Percentiles rank a stretch among this genome's conserved stretches.
phyloP scores from a whole-genome alignment of 1,139 yeast genomes.

The Petasospora rhodanensis region DNA sequence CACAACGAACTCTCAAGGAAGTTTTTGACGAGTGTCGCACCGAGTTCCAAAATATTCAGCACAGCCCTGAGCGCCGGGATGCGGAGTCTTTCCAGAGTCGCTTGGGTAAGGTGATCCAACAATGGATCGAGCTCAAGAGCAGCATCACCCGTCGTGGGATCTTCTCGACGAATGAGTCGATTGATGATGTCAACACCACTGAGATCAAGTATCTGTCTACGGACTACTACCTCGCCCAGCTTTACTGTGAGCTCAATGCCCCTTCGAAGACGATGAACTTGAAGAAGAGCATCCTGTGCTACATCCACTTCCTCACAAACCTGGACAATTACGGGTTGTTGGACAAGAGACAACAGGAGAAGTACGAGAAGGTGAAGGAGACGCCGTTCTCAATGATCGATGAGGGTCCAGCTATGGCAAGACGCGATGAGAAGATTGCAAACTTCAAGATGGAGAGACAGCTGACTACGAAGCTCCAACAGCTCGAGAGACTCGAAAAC shows the following conservation, averaged over 20 bases:
- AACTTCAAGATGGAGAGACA: slow-evolving; percentile 58
- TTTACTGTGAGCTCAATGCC: slow-evolving; percentile 11
- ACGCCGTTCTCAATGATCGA: slow-evolving; percentile 34
- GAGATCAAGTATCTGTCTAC: slow-evolving; percentile 52
- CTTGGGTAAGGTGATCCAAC: too few species aligned
- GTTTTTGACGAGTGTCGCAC: too few species aligned
- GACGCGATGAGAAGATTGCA: slow-evolving; percentile 70
- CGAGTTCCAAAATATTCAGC: too few species aligned
- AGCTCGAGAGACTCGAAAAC: slow-evolving; percentile 31
- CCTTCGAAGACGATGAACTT: slow-evolving; percentile 38
- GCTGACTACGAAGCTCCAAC: slow-evolving; percentile 39
- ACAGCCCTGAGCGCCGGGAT: too few species aligned
- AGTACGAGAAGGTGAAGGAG: slow-evolving; percentile 38
- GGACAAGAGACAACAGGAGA: slow-evolving; percentile 34
- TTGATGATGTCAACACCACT: slow-evolving; percentile 53
- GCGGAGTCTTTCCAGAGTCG: too few species aligned
- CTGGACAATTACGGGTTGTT: slow-evolving; percentile 42
- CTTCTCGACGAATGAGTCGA: slow-evolving; percentile 56
- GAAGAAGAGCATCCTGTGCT: slow-evolving; percentile 36
- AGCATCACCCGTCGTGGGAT: slow-evolving; percentile 34
- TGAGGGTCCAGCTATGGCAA: slow-evolving; percentile 40
- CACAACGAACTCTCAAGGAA: too few species aligned
- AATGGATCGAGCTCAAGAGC: slow-evolving; percentile 30
- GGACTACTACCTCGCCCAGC: slow-evolving; percentile 46
- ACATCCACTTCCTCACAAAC: slow-evolving; percentile 41